Evolutionary conservation across 306 rosid genomes (phyloP).

Genomic region (Malus sieversii): DNA sequence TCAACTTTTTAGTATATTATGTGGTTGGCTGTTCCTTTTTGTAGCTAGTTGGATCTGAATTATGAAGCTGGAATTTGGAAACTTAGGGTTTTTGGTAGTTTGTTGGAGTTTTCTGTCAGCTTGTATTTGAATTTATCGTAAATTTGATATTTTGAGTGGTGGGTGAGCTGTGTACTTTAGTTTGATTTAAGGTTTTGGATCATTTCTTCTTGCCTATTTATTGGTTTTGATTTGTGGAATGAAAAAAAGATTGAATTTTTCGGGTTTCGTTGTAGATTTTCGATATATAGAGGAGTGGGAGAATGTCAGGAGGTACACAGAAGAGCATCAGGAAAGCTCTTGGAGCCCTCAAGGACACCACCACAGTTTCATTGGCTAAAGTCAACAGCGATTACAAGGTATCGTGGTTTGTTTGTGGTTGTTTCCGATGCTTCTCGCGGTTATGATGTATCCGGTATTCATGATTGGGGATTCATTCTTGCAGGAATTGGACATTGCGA

Average conservation of each 20-base stretch:
- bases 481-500: conserved; percentile 94
- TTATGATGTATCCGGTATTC: conserved; percentile 5
- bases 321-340: conserved; percentile 88
- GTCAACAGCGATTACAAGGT: conserved; percentile 99
- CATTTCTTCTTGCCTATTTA: background rate
- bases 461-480: conserved; percentile 20
- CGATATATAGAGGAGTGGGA: conserved; percentile 29
- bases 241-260: conserved; percentile 5
- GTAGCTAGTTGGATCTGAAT: conserved; percentile 43
- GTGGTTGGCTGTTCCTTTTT: conserved; percentile 12
- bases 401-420: background rate
- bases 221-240: conserved; percentile 1
- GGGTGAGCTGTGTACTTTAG: background rate
- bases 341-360: conserved; percentile 91
- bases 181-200: background rate
- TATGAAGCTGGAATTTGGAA: conserved; percentile 7
- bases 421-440: background rate
- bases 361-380: conserved; percentile 97
- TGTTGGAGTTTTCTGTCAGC: background rate
- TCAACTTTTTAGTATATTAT: background rate
- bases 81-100: background rate
- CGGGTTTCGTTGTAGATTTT: conserved; percentile 30
- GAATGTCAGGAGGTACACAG: conserved; percentile 85
- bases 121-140: conserved; percentile 8
- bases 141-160: conserved; percentile 12